phyloP scores from a whole-genome alignment of 2,329 filamentous ascomycete genomes.

The Eutypa lata region DNA sequence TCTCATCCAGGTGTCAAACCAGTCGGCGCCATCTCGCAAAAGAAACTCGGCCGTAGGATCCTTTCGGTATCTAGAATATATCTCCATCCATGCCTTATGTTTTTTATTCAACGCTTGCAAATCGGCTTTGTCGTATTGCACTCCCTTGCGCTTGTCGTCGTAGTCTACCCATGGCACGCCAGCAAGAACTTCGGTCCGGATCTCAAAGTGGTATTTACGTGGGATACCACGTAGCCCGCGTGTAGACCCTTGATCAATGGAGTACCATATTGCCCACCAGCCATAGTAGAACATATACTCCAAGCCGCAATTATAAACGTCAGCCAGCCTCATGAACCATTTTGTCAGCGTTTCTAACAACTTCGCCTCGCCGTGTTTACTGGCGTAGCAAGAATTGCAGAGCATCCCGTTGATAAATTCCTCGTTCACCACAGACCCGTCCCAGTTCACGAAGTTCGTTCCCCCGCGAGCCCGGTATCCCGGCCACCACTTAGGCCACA shows the following conservation, averaged over 20 bases:
- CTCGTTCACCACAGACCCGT: neutral
- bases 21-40: neutral
- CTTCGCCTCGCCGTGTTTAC: neutral
- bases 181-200: neutral
- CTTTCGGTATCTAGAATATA: neutral
- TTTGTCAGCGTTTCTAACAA: neutral
- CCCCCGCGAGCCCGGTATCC: conserved; percentile 1
- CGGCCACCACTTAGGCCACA: conserved; percentile 5
- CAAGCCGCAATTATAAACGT: neutral
- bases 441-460: neutral
- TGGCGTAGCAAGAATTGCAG: neutral
- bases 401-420: neutral
- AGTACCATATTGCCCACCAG: neutral
- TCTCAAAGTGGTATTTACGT: neutral
- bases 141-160: neutral
- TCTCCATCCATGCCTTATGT: neutral
- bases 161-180: neutral
- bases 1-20: conserved; percentile 1
- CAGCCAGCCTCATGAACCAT: neutral
- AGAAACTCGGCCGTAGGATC: neutral
- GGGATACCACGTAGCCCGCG: neutral
- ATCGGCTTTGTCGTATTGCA: no score
- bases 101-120: neutral
- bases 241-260: neutral
- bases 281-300: neutral